A percentile compares a stretch with the other conserved stretches of the same genome.
These are phyloP conservation scores for Rhizoclosmatium sp. DNA, from an alignment of 192 early-diverging fungal genomes.

Conservation along the genomic window DNA sequence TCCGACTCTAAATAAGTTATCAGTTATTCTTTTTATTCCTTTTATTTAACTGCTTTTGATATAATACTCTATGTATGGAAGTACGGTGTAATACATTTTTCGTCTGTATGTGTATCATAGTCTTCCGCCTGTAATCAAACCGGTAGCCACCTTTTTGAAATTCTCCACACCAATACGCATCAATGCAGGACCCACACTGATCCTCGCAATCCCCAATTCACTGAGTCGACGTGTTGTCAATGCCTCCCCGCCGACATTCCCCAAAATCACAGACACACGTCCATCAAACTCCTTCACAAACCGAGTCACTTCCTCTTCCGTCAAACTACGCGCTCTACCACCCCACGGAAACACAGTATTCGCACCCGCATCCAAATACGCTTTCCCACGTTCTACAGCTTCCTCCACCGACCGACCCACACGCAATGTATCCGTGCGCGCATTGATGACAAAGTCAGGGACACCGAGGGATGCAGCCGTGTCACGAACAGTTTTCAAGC, in stretches of 20 bases:
- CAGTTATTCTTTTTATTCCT: too few species aligned
- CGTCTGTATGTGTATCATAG: not conserved
- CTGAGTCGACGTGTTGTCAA: not conserved
- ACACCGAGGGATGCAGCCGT: slow-evolving; percentile 44
- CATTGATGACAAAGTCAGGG: slow-evolving; percentile 58
- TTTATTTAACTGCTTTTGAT: too few species aligned
- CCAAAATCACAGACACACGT: not conserved
- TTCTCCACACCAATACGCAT: not conserved
- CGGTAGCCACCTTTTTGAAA: not conserved
- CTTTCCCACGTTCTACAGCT: slow-evolving; percentile 49
- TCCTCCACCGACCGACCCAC: slow-evolving; percentile 39
- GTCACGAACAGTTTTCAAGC: slow-evolving; percentile 33
- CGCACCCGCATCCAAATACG: slow-evolving; percentile 49
- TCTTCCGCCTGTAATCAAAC: not conserved
- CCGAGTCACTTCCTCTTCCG: not conserved
- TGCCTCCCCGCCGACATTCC: not conserved
- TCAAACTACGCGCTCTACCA: not conserved
- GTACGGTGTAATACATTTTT: too few species aligned
- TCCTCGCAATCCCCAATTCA: not conserved
- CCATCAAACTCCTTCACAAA: slow-evolving; percentile 1
- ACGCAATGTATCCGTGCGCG: slow-evolving; percentile 47
- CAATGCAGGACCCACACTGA: slow-evolving; percentile 6
- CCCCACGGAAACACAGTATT: slow-evolving; percentile 55
- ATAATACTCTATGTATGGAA: too few species aligned
- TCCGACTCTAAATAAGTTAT: too few species aligned